phyloP scores from a whole-genome alignment of 148 eudicot species.

The Vaccinium darrowii region DNA sequence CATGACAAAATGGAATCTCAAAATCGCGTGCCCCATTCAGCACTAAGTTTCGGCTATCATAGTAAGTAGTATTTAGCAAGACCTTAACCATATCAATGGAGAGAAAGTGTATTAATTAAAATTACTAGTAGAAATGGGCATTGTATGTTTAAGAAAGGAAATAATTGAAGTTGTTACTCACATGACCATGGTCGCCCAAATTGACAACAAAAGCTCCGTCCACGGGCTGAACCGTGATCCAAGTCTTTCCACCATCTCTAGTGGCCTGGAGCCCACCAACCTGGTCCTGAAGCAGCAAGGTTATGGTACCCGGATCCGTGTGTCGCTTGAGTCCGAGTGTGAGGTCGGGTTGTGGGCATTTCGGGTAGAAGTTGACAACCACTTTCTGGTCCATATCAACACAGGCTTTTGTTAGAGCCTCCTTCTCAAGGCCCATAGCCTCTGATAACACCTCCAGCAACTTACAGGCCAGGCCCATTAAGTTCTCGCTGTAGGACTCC shows the following conservation, averaged over 20 bases:
- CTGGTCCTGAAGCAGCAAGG: slow-evolving; percentile 79
- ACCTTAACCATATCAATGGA: neutral
- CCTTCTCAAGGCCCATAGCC: slow-evolving; percentile 85
- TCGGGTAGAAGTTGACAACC: slow-evolving; percentile 89
- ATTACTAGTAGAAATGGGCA: neutral
- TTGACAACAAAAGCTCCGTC: slow-evolving; percentile 92
- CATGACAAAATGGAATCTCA: neutral
- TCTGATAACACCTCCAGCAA: slow-evolving; percentile 76
- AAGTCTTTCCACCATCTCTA: slow-evolving; percentile 84
- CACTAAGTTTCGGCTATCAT: neutral
- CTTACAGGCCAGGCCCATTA: slow-evolving; percentile 79
- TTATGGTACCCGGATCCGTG: slow-evolving; percentile 96
- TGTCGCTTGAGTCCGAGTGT: slow-evolving; percentile 89
- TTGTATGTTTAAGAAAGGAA: neutral
- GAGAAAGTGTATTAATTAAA: neutral
- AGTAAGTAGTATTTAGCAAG: neutral
- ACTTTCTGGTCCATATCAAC: slow-evolving; percentile 96
- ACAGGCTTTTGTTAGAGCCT: slow-evolving; percentile 79
- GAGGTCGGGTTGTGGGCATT: slow-evolving; percentile 87
- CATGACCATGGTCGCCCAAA: slow-evolving; percentile 89
- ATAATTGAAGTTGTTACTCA: slow-evolving; percentile 25
- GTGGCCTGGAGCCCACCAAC: slow-evolving; percentile 97
- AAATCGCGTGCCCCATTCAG: neutral
- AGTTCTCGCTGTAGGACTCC: slow-evolving; percentile 58
- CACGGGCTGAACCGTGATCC: slow-evolving; percentile 93